Conservation (phyloP, 2,329 filamentous ascomycete species). For the Capronia epimyces region DNA sequence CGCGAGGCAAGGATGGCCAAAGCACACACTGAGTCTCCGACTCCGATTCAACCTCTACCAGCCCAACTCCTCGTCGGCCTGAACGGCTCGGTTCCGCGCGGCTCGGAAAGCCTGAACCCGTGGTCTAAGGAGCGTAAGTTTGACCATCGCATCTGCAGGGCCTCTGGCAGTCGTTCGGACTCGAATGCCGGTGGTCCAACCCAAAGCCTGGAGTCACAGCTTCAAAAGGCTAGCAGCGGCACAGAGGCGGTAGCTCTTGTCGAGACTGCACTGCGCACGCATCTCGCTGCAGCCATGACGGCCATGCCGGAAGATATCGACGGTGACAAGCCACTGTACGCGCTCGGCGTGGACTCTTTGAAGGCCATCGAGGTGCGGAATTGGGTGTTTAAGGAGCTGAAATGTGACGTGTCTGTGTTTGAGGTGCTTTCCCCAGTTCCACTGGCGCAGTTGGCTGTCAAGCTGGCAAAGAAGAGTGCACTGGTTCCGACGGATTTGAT, state of each 20-base stretch:
- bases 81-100: background rate
- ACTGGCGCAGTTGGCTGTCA: conserved; percentile 24
- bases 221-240: background rate
- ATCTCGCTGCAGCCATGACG: conserved; percentile 14
- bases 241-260: conserved; percentile 4
- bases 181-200: background rate
- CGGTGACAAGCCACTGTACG: conserved; percentile 20
- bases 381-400: conserved; percentile 30
- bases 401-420: conserved; percentile 33
- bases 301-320: conserved; percentile 24
- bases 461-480: conserved; percentile 27
- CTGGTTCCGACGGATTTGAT: background rate
- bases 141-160: background rate
- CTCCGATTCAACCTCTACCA: background rate
- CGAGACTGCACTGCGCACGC: conserved; percentile 1
- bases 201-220: background rate
- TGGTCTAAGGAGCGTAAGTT: background rate
- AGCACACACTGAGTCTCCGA: background rate
- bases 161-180: background rate
- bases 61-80: background rate
- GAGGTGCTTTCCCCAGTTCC: conserved; percentile 30
- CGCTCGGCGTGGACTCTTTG: conserved; percentile 32
- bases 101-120: too few relatives aligned
- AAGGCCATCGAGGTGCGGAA: conserved; percentile 32
- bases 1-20: background rate